Evolutionary conservation across 2,329 filamentous ascomycete species (phyloP).

Genomic region (Aspergillus fumigatiaffinis): DNA sequence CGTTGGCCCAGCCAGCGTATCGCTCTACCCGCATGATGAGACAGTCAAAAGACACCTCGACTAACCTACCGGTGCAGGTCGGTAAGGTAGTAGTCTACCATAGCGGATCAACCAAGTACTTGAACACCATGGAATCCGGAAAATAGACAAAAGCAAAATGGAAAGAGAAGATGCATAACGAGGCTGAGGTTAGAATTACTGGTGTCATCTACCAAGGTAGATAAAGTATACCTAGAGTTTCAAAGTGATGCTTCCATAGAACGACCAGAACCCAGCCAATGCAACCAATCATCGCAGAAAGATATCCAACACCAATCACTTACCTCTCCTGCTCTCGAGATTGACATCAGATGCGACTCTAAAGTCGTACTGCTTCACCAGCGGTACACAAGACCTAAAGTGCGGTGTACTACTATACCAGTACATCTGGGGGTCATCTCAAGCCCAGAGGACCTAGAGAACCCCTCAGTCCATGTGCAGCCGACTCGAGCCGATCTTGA

Average conservation of each 20-base stretch:
- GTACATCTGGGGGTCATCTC: neutral
- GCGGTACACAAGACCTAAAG: neutral
- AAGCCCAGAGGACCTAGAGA: neutral
- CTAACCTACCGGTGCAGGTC: neutral
- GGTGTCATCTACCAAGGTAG: neutral
- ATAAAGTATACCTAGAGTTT: conserved; percentile 6
- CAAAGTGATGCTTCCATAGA: conserved; percentile 22
- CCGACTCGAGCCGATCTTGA: neutral
- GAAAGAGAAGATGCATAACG: neutral
- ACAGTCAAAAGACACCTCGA: neutral
- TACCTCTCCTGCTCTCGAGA: neutral
- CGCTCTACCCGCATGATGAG: conserved; percentile 1
- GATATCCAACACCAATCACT: conserved; percentile 1
- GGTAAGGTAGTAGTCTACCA: neutral
- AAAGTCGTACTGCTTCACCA: neutral
- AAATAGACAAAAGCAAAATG: neutral
- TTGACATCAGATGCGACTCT: neutral
- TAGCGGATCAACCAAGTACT: neutral
- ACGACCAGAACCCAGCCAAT: conserved; percentile 9
- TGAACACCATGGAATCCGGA: neutral
- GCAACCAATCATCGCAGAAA: conserved; percentile 15
- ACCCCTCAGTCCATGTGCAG: too few species aligned
- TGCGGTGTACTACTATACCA: too few species aligned
- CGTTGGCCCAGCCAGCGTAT: conserved; percentile 1
- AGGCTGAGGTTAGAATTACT: neutral